These are phyloP conservation scores for Hypomyces rosellus DNA, from an alignment of 2,329 filamentous ascomycete genomes.

Conservation along the genomic window DNA sequence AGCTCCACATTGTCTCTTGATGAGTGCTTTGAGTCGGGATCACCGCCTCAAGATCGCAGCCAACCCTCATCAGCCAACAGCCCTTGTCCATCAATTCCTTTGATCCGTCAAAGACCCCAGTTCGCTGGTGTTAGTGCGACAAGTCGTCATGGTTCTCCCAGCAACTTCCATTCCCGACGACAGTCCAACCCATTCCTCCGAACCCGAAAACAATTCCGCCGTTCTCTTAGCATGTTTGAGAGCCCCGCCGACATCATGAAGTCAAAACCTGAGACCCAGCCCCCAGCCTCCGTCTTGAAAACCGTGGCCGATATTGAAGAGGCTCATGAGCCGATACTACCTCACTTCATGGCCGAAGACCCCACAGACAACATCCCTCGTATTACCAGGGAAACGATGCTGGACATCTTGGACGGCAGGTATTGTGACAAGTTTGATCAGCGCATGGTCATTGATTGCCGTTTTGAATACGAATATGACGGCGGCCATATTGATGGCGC, in stretches of 20 bases:
- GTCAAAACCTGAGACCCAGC: constrained; percentile 57
- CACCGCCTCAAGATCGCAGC: constrained; percentile 63
- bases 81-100: constrained; percentile 47
- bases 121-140: constrained; percentile 52
- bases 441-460: constrained; percentile 87
- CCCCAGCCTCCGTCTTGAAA: constrained; percentile 46
- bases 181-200: constrained; percentile 64
- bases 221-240: constrained; percentile 98
- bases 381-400: constrained; percentile 73
- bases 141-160: constrained; percentile 68
- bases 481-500: constrained; percentile 92
- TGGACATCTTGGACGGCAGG: constrained; percentile 82
- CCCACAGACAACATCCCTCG: constrained; percentile 82
- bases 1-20: constrained; percentile 54
- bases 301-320: constrained; percentile 83
- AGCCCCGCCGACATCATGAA: constrained; percentile 82
- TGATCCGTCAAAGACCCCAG: constrained; percentile 58
- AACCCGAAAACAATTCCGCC: constrained; percentile 80
- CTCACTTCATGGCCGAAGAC: constrained; percentile 76
- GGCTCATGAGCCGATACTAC: constrained; percentile 64
- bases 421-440: constrained; percentile 71
- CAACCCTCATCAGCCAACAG: constrained; percentile 55
- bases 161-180: constrained; percentile 64
- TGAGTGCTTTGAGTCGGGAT: constrained; percentile 70
- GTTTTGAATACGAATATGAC: constrained; percentile 98